A percentile compares a stretch with the other conserved stretches of the same genome.
These are phyloP conservation scores for Diutina rugosa DNA, from an alignment of 1,139 yeast species.

Conservation along the genomic window DNA sequence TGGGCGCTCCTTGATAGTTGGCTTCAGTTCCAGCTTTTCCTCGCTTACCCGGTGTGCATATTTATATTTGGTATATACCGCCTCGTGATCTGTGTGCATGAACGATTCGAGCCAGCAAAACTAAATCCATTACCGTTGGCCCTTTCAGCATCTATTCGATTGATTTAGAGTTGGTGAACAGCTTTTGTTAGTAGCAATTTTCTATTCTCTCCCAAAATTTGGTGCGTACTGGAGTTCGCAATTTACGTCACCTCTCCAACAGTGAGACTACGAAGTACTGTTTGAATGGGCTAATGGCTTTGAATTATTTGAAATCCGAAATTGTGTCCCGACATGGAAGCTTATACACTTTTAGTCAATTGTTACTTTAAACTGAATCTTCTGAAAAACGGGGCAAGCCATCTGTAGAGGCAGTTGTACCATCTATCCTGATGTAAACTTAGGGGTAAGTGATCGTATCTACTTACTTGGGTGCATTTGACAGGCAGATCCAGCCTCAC, in stretches of 20 bases:
- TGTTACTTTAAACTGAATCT: too few species aligned
- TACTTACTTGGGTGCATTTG: neutral
- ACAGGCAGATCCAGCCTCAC: neutral
- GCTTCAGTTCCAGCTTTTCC: neutral
- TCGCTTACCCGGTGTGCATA: neutral
- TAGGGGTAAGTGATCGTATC: too few species aligned
- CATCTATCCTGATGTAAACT: too few species aligned
- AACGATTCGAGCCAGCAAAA: neutral
- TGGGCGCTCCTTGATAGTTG: neutral
- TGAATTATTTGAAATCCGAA: neutral
- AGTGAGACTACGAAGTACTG: neutral
- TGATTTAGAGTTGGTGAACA: neutral
- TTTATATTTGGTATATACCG: neutral
- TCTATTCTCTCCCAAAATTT: neutral
- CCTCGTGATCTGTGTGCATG: neutral
- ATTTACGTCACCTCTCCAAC: neutral
- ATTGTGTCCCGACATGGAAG: too few species aligned
- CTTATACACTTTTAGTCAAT: too few species aligned
- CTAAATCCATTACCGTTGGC: neutral
- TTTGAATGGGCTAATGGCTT: neutral
- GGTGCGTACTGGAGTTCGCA: neutral
- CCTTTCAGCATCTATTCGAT: too few species aligned
- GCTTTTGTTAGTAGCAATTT: neutral
- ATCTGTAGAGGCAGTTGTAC: too few species aligned
- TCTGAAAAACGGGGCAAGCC: too few species aligned